Conservation (phyloP, 148 eudicot species). For the Vaccinium myrtillus region DNA sequence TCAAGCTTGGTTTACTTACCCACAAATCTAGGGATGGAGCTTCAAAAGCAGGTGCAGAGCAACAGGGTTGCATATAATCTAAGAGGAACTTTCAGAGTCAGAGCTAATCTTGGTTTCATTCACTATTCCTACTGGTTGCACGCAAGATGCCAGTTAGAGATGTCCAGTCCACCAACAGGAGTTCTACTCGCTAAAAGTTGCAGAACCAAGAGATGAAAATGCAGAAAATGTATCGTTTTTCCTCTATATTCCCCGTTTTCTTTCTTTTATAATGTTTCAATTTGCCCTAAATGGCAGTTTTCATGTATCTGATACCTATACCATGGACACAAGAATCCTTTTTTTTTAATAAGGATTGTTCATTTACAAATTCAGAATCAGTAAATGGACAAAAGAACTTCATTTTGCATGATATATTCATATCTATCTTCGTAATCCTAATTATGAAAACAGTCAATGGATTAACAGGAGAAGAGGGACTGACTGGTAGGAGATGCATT, state of each 20-base stretch:
- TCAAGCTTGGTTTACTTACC: constrained; percentile 85
- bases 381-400: neutral
- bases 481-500: neutral
- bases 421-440: neutral
- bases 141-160: constrained; percentile 57
- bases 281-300: neutral
- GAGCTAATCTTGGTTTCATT: constrained; percentile 43
- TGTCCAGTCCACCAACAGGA: constrained; percentile 84
- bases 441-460: neutral
- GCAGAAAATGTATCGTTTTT: neutral
- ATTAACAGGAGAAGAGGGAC: neutral
- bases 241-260: neutral
- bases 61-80: constrained; percentile 56
- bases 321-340: neutral
- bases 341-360: neutral
- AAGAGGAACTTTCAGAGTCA: constrained; percentile 62
- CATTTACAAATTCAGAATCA: neutral
- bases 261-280: neutral
- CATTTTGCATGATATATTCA: neutral
- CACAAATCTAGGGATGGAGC: constrained; percentile 52
- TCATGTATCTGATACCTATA: neutral
- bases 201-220: constrained; percentile 55
- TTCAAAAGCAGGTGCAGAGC: constrained; percentile 61
- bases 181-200: constrained; percentile 53
- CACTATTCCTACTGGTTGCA: constrained; percentile 70